Evolutionary conservation across 2,329 filamentous ascomycete genomes (phyloP).

Genomic region (Plectosphaerella plurivora): DNA sequence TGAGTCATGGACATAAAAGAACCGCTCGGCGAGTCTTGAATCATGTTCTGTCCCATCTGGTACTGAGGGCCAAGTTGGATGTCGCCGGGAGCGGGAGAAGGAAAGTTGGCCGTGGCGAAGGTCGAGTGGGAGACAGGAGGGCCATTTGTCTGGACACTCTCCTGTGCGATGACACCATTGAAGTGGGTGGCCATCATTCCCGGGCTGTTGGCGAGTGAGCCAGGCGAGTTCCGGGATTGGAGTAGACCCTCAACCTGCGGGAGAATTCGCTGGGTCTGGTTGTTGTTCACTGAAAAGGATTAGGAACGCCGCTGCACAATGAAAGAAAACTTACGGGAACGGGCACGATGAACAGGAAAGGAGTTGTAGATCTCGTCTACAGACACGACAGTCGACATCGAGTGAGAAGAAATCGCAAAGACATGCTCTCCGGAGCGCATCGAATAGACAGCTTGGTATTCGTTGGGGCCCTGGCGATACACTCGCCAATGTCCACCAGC

Average conservation of each 20-base stretch:
- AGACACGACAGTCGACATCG: not conserved
- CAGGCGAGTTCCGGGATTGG: not conserved
- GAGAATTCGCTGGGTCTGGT: not conserved
- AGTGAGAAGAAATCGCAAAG: not conserved
- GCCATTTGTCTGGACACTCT: too few species aligned
- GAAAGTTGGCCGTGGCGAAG: too few species aligned
- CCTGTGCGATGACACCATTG: too few species aligned
- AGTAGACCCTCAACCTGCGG: not conserved
- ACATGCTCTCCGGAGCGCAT: not conserved
- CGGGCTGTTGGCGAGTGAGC: too few species aligned
- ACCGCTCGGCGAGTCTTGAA: too few species aligned
- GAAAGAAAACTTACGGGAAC: not conserved
- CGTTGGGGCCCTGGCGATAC: not conserved
- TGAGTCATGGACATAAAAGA: too few species aligned
- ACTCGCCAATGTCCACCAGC: not conserved
- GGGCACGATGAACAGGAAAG: slow-evolving; percentile 1
- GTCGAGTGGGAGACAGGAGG: too few species aligned
- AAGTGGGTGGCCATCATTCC: too few species aligned
- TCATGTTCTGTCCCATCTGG: too few species aligned
- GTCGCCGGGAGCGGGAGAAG: too few species aligned
- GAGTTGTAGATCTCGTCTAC: not conserved
- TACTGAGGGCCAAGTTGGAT: too few species aligned
- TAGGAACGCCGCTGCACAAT: not conserved
- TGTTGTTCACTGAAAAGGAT: not conserved
- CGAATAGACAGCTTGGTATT: not conserved